Evolutionary conservation across 106 monocot species (phyloP).

Genomic region (Iris macrosiphon): DNA sequence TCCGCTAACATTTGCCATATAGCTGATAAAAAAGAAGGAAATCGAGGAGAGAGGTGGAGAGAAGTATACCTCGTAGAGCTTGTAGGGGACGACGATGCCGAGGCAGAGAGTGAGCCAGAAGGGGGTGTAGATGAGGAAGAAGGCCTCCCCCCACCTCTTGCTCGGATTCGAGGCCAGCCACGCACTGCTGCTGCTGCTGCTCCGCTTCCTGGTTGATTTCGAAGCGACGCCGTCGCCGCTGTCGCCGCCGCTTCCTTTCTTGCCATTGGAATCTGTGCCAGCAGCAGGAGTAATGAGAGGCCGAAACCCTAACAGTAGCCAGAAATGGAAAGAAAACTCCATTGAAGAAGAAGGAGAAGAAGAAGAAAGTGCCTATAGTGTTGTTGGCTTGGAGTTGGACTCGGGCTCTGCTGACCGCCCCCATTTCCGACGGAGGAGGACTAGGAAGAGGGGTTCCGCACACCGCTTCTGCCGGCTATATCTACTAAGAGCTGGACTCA

Average conservation of each 20-base stretch:
- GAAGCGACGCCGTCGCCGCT: neutral
- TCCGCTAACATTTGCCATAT: no score
- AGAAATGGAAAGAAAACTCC: neutral
- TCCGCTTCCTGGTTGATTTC: slow-evolving; percentile 3
- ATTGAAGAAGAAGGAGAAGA: neutral
- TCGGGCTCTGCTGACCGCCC: neutral
- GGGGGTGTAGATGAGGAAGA: slow-evolving; percentile 89
- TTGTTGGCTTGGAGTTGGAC: neutral
- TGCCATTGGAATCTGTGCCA: neutral
- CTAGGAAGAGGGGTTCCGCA: neutral
- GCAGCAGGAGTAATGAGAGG: neutral
- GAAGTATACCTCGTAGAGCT: slow-evolving; percentile 84
- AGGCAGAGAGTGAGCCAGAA: slow-evolving; percentile 87
- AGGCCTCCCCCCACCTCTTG: slow-evolving; percentile 88
- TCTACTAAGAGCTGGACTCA: no score
- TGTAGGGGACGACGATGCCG: slow-evolving; percentile 93
- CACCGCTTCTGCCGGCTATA: no score
- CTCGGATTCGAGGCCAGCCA: slow-evolving; percentile 76
- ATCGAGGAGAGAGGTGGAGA: neutral
- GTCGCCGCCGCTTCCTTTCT: neutral
- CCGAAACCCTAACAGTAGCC: neutral
- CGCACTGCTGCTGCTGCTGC: slow-evolving; percentile 8
- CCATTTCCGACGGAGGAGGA: neutral
- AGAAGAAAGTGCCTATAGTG: neutral
- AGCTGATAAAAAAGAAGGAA: neutral